phyloP scores from a whole-genome alignment of 2,329 filamentous ascomycete species.

The Pyrenochaeta sp. region DNA sequence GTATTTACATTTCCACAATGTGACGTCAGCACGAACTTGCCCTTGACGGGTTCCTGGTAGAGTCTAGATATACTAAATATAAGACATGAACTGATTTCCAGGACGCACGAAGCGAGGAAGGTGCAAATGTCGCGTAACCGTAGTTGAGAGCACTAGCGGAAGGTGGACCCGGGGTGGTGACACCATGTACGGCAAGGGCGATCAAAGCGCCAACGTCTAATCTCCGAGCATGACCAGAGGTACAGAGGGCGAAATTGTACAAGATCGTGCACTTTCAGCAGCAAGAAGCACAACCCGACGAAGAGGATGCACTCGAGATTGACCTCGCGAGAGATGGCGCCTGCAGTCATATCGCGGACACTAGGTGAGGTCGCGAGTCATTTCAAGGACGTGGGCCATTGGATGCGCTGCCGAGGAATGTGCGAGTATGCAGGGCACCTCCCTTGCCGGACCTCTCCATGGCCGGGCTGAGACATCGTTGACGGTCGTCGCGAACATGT shows the following conservation, averaged over 20 bases:
- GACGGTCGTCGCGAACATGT: background rate
- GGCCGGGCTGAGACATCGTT: background rate
- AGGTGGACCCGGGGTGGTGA: conserved; percentile 22
- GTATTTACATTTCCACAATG: conserved; percentile 15
- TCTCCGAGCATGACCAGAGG: conserved; percentile 34
- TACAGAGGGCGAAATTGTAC: conserved; percentile 18
- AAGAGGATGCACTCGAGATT: background rate
- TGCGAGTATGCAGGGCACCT: conserved; percentile 1
- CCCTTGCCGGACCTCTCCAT: background rate
- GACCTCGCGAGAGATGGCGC: background rate
- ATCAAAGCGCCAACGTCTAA: conserved; percentile 32
- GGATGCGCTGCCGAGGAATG: conserved; percentile 2
- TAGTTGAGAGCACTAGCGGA: conserved; percentile 5
- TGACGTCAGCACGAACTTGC: conserved; percentile 28
- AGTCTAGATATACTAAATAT: conserved; percentile 15
- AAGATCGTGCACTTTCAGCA: conserved; percentile 1
- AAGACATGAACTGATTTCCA: conserved; percentile 5
- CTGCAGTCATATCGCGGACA: background rate
- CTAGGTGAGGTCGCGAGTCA: background rate
- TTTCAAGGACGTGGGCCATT: background rate
- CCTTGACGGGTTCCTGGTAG: background rate
- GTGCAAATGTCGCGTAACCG: conserved; percentile 18
- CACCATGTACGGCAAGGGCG: conserved; percentile 29
- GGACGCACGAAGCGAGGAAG: conserved; percentile 2
- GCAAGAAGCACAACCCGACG: background rate